Percentiles rank a stretch among this genome's conserved stretches.
Evolutionary conservation across 345 rosid genomes (phyloP).

Genomic region (Odontarrhena argentea): DNA sequence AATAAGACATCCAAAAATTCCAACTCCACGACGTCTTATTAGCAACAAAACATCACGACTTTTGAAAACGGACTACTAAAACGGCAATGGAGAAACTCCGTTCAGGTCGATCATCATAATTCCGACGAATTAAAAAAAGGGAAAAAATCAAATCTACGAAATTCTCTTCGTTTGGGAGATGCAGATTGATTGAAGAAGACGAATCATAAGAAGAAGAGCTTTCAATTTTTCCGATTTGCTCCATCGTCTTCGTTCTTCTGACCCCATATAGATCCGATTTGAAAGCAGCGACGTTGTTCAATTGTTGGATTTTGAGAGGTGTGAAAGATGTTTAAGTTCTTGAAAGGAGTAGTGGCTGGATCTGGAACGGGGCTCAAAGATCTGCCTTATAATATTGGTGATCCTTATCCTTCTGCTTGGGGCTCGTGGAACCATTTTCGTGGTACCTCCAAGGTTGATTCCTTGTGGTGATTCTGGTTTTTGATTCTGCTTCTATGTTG

Average conservation of each 20-base stretch:
- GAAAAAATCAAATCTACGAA: slow-evolving; percentile 28
- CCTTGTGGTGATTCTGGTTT: not conserved
- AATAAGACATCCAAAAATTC: not conserved
- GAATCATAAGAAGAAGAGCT: slow-evolving; percentile 17
- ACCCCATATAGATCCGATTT: slow-evolving; percentile 13
- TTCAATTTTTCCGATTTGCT: not conserved
- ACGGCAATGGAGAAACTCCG: slow-evolving; percentile 28
- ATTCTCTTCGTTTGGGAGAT: slow-evolving; percentile 28
- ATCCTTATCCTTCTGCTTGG: slow-evolving; percentile 89
- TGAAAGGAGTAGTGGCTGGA: slow-evolving; percentile 93
- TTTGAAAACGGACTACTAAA: slow-evolving; percentile 7
- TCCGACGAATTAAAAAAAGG: slow-evolving; percentile 27
- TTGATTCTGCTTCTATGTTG: slow-evolving; percentile 7
- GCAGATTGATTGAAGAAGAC: slow-evolving; percentile 27
- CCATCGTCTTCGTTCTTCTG: slow-evolving; percentile 14
- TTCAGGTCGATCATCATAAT: slow-evolving; percentile 36
- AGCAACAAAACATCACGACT: slow-evolving; percentile 27
- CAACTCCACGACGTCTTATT: slow-evolving; percentile 20
- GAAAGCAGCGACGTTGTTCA: slow-evolving; percentile 15
- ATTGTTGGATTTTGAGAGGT: slow-evolving; percentile 19
- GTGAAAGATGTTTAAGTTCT: slow-evolving; percentile 71
- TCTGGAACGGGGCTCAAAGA: slow-evolving; percentile 94
- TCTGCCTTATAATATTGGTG: slow-evolving; percentile 93
- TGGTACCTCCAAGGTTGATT: slow-evolving; percentile 81
- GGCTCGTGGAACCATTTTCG: slow-evolving; percentile 94